phyloP scores from a whole-genome alignment of 345 rosid species.

The Moricandia arvensis region DNA sequence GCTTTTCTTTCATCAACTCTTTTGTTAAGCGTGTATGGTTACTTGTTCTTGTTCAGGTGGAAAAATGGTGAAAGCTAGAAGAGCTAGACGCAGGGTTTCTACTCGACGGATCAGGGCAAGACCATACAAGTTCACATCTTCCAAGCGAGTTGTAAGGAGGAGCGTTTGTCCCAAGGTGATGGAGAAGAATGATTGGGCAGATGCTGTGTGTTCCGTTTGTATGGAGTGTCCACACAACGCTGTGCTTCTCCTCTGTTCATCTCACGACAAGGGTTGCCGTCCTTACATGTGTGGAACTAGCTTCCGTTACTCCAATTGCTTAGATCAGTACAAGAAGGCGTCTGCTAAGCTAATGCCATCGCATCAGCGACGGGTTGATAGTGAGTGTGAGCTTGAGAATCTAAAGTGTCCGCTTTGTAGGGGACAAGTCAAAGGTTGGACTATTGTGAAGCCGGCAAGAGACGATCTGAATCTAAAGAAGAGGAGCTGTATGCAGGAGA shows the following conservation, averaged over 20 bases:
- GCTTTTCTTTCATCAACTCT: not conserved
- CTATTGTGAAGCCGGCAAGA: slow-evolving; percentile 22
- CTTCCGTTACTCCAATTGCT: slow-evolving; percentile 20
- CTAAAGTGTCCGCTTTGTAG: slow-evolving; percentile 23
- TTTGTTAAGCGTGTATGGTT: not conserved
- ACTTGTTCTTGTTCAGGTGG: not conserved
- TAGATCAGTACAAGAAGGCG: slow-evolving; percentile 21
- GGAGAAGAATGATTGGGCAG: slow-evolving; percentile 18
- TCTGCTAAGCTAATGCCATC: slow-evolving; percentile 5
- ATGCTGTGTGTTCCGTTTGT: not conserved
- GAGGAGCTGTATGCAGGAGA: slow-evolving; percentile 25
- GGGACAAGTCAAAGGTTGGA: slow-evolving; percentile 23
- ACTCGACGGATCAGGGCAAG: slow-evolving; percentile 22
- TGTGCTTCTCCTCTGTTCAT: slow-evolving; percentile 25
- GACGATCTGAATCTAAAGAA: slow-evolving; percentile 24
- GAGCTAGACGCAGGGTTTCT: not conserved
- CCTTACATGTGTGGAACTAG: slow-evolving; percentile 26
- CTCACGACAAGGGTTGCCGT: slow-evolving; percentile 24
- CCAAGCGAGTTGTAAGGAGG: not conserved
- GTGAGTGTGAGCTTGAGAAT: slow-evolving; percentile 12
- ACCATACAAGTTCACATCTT: slow-evolving; percentile 16
- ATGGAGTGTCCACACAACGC: slow-evolving; percentile 28
- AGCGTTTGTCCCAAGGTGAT: slow-evolving; percentile 1
- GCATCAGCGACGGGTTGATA: not conserved
- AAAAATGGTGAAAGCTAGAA: slow-evolving; percentile 17